Evolutionary conservation across 345 rosid genomes (phyloP).

Genomic region (Eucalyptus curtisii): DNA sequence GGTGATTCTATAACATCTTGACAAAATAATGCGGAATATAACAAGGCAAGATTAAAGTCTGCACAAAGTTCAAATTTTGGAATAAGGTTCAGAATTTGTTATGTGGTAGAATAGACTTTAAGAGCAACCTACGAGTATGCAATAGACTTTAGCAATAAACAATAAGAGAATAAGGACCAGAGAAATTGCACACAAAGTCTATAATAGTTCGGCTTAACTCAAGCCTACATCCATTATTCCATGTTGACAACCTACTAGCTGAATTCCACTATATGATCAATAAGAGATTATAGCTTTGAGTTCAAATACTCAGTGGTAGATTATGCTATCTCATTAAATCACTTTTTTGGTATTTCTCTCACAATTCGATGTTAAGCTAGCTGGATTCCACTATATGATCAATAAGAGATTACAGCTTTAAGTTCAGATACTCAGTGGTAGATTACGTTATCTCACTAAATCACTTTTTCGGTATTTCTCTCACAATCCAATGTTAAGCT

Average conservation of each 20-base stretch:
- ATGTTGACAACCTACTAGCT: rapidly evolving
- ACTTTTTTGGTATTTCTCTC: too few relatives aligned
- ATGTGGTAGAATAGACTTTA: too few relatives aligned
- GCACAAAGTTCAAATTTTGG: too few relatives aligned
- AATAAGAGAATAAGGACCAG: rapidly evolving
- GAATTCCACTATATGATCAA: rapidly evolving
- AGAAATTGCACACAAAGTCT: rapidly evolving
- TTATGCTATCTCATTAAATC: rapidly evolving
- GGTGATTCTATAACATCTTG: too few relatives aligned
- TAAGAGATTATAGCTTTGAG: too few relatives aligned
- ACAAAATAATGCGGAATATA: too few relatives aligned
- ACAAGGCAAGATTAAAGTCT: rapidly evolving
- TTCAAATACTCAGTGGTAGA: rapidly evolving
- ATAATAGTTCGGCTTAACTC: rapidly evolving
- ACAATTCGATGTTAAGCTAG: rapidly evolving
- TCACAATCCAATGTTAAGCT: too few relatives aligned
- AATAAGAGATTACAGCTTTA: too few relatives aligned
- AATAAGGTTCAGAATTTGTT: too few relatives aligned
- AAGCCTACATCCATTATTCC: rapidly evolving
- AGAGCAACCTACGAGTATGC: too few relatives aligned
- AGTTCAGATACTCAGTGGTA: rapidly evolving
- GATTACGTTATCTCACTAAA: rapidly evolving
- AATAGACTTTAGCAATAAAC: too few relatives aligned
- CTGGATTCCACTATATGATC: rapidly evolving
- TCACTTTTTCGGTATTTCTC: too few relatives aligned